Evolutionary conservation across 1,139 yeast genomes (phyloP).

Genomic region (Diutina sp.): DNA sequence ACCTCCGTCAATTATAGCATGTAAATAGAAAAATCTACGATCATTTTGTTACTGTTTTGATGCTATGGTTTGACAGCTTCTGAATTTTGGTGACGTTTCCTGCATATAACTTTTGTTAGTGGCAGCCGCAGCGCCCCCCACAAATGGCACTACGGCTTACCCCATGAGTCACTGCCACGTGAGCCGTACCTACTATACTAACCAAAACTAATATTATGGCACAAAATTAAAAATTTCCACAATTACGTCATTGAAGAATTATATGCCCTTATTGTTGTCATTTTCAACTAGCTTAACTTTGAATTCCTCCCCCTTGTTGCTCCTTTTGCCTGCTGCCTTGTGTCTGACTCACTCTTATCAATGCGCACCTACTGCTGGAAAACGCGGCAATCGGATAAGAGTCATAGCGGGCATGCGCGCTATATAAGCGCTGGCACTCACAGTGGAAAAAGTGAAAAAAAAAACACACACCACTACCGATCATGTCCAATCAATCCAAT

Average conservation of each 20-base stretch:
- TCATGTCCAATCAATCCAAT: background rate
- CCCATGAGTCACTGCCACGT: background rate
- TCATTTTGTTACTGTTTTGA: too few species aligned
- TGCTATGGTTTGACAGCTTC: too few species aligned
- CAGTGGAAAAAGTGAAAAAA: background rate
- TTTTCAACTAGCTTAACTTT: background rate
- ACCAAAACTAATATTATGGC: too few species aligned
- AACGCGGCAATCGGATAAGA: slow-evolving; percentile 1
- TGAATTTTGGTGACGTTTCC: background rate
- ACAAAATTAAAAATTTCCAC: too few species aligned
- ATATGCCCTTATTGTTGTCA: too few species aligned
- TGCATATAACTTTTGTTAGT: background rate
- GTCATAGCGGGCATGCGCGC: background rate
- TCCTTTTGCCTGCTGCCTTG: background rate
- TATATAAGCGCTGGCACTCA: background rate
- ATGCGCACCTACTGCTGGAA: background rate
- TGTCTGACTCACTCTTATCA: background rate
- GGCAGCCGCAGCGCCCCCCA: background rate
- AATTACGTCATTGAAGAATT: background rate
- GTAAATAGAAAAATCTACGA: background rate
- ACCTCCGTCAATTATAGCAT: background rate
- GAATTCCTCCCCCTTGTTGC: background rate
- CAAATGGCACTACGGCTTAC: background rate
- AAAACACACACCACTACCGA: background rate
- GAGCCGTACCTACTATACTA: too few species aligned